These are phyloP conservation scores for Mycena venus DNA, from an alignment of 768 basidiomycete species.

Conservation along the genomic window DNA sequence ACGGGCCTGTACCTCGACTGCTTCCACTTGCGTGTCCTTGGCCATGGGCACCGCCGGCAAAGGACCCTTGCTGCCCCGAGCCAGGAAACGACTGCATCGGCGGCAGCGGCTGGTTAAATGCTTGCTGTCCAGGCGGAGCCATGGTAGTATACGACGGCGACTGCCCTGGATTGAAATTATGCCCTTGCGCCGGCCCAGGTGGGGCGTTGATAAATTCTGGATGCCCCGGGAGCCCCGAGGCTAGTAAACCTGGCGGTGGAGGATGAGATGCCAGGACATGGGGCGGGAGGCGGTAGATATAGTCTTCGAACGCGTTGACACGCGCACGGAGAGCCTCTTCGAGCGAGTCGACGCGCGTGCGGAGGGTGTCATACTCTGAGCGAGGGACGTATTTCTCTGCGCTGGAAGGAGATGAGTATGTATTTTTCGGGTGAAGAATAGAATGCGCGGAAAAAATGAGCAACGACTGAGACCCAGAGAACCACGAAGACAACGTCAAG, in stretches of 20 bases:
- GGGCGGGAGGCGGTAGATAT: background rate
- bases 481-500: background rate
- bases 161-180: background rate
- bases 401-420: conserved; percentile 9
- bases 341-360: conserved; percentile 72
- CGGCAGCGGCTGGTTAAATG: background rate
- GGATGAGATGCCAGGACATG: background rate
- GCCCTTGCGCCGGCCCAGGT: too few relatives aligned
- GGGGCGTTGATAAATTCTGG: too few relatives aligned
- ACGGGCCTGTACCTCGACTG: background rate
- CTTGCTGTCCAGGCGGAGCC: background rate
- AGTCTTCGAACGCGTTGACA: conserved; percentile 71
- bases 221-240: too few relatives aligned
- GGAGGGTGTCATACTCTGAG: conserved; percentile 83
- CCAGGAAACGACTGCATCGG: background rate
- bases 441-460: background rate
- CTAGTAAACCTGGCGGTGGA: background rate
- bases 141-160: background rate
- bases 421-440: background rate
- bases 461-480: too few relatives aligned
- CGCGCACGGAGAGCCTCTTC: conserved; percentile 48
- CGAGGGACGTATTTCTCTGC: conserved; percentile 88
- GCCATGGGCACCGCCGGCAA: too few relatives aligned
- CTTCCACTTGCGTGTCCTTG: background rate
- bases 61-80: too few relatives aligned